phyloP scores from a whole-genome alignment of 768 basidiomycete genomes.

The Mycena vitilis region DNA sequence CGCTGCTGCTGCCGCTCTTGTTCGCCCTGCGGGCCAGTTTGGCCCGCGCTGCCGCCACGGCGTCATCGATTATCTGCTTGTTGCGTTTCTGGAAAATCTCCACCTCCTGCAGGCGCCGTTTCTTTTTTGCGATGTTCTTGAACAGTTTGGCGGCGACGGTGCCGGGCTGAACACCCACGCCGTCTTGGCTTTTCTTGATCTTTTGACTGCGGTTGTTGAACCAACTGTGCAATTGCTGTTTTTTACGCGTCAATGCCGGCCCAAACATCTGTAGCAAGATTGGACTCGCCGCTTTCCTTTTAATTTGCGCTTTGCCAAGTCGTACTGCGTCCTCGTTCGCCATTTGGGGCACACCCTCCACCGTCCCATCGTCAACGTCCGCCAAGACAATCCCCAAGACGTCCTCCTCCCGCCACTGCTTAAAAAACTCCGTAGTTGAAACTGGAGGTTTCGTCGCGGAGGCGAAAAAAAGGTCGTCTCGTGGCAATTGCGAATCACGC shows the following conservation, averaged over 20 bases:
- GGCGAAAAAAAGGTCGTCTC: no score
- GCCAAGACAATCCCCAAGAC: neutral
- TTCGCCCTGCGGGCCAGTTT: neutral
- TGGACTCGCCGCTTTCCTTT: neutral
- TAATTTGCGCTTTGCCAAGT: neutral
- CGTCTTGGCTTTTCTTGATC: neutral
- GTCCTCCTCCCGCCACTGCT: neutral
- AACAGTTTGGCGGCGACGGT: neutral
- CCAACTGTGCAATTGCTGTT: constrained; percentile 12
- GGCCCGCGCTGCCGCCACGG: neutral
- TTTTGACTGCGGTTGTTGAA: constrained; percentile 16
- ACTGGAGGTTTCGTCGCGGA: no score
- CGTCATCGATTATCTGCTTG: neutral
- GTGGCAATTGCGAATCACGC: no score
- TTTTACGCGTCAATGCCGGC: neutral
- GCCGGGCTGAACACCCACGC: neutral
- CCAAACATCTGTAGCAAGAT: no score
- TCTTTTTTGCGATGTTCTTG: neutral
- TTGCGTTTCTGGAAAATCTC: constrained; percentile 19
- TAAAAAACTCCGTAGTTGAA: no score
- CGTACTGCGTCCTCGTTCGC: neutral
- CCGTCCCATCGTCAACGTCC: neutral
- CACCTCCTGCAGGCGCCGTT: constrained; percentile 6
- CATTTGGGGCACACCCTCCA: neutral
- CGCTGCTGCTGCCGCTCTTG: neutral